Conservation (phyloP, 2,329 filamentous ascomycete genomes). For the Clonostachys byssicola region DNA sequence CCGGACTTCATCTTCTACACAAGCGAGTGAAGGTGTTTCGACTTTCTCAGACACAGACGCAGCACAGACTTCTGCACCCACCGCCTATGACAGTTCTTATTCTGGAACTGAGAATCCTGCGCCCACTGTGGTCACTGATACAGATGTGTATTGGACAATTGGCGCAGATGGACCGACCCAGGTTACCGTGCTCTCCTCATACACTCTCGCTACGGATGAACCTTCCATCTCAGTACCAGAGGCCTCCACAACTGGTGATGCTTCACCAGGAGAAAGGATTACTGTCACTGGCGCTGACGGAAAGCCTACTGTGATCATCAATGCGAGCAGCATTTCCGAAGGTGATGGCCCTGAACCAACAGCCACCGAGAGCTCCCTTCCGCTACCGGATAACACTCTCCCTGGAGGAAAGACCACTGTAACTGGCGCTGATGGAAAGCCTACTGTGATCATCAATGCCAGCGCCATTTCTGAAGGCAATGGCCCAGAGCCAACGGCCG, state of each 20-base stretch:
- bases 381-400: background rate
- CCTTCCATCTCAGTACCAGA: background rate
- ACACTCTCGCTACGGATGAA: slow-evolving; percentile 10
- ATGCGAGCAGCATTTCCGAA: background rate
- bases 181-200: slow-evolving; percentile 12
- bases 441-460: slow-evolving; percentile 2
- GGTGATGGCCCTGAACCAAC: background rate
- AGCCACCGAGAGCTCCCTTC: too few relatives aligned
- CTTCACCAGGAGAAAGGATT: background rate
- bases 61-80: background rate
- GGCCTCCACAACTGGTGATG: background rate
- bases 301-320: slow-evolving; percentile 1
- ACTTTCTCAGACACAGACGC: background rate
- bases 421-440: slow-evolving; percentile 1
- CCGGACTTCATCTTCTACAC: too few relatives aligned
- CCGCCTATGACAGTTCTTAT: background rate
- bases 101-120: too few relatives aligned
- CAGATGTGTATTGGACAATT: slow-evolving; percentile 11
- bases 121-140: slow-evolving; percentile 13
- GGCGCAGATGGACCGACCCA: slow-evolving; percentile 8
- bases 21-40: too few relatives aligned
- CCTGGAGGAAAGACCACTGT: background rate
- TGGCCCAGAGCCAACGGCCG: background rate
- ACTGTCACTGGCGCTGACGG: slow-evolving; percentile 4
- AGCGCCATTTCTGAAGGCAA: background rate